Evolutionary conservation across 176 grass and related monocot species (phyloP).

Genomic region (Canna indica): DNA sequence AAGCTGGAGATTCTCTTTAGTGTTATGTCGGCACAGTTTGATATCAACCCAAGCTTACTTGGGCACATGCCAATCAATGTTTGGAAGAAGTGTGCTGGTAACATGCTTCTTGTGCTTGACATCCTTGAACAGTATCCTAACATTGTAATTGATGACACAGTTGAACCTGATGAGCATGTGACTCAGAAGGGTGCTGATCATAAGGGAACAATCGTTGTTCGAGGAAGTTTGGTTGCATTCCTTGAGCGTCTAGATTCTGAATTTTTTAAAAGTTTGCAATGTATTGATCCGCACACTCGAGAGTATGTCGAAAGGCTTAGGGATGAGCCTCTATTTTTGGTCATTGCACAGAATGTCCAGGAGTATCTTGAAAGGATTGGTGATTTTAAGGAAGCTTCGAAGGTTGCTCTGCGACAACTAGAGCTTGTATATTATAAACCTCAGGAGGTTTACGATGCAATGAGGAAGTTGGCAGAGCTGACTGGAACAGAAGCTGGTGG

Average conservation of each 20-base stretch:
- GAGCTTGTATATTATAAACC: conserved; percentile 94
- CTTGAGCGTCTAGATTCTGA: conserved; percentile 83
- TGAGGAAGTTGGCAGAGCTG: conserved; percentile 70
- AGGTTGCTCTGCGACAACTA: conserved; percentile 66
- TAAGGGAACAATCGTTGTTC: conserved; percentile 54
- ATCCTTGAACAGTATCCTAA: conserved; percentile 85
- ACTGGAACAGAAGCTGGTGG: conserved; percentile 36
- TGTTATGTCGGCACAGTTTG: conserved; percentile 92
- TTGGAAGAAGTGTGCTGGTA: conserved; percentile 88
- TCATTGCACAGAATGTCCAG: conserved; percentile 92
- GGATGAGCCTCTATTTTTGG: conserved; percentile 84
- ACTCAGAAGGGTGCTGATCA: conserved; percentile 70
- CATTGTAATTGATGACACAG: conserved; percentile 67
- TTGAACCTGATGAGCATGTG: conserved; percentile 70
- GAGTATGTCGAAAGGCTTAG: conserved; percentile 91
- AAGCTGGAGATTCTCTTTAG: conserved; percentile 88
- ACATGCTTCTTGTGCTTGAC: conserved; percentile 83
- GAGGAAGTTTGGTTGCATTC: conserved; percentile 76
- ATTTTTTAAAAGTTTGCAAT: conserved; percentile 82
- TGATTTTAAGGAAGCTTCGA: conserved; percentile 66
- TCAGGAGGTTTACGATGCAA: conserved; percentile 94
- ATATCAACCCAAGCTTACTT: conserved; percentile 88
- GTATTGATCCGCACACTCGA: conserved; percentile 72
- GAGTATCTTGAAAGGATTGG: conserved; percentile 65
- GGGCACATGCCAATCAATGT: conserved; percentile 86